Percentiles rank a stretch among this genome's conserved stretches.
These are phyloP conservation scores for Ramalina peruviana DNA, from an alignment of 495 filamentous ascomycete species.

Conservation along the genomic window DNA sequence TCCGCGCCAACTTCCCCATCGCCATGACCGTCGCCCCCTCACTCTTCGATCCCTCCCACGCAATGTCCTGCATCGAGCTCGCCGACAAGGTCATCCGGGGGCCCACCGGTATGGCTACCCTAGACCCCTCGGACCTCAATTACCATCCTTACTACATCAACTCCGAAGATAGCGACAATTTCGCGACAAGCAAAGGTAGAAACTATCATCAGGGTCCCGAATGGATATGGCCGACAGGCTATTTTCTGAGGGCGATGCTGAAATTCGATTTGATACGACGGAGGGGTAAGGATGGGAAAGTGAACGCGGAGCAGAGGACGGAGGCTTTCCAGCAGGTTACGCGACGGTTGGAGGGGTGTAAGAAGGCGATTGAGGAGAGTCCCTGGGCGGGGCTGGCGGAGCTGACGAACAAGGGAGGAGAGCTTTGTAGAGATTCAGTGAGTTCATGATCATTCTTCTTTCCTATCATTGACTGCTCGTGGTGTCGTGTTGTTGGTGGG, in stretches of 20 bases:
- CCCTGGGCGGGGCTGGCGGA: constrained; percentile 90
- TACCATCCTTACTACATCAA: constrained; percentile 93
- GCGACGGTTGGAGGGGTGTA: constrained; percentile 64
- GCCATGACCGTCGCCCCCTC: constrained; percentile 89
- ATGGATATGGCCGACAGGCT: constrained; percentile 98
- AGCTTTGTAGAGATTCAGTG: constrained; percentile 76
- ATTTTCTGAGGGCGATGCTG: constrained; percentile 79
- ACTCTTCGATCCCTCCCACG: constrained; percentile 66
- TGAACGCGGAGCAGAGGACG: constrained; percentile 43
- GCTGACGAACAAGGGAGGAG: constrained; percentile 79
- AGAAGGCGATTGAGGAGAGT: constrained; percentile 57
- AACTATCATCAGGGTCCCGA: constrained; percentile 99
- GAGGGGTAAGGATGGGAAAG: constrained; percentile 42
- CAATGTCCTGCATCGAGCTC: constrained; percentile 60
- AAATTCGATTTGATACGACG: constrained; percentile 75
- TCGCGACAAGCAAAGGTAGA: constrained; percentile 77
- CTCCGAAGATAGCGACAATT: constrained; percentile 79
- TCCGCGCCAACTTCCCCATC: constrained; percentile 87
- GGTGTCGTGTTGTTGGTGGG: background rate
- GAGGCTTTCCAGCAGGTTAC: constrained; percentile 94
- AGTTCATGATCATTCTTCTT: constrained; percentile 22
- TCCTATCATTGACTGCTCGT: constrained; percentile 5
- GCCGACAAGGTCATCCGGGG: constrained; percentile 70
- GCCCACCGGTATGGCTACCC: constrained; percentile 87
- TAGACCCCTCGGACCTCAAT: constrained; percentile 82